Evolutionary conservation across 768 basidiomycete genomes (phyloP).

Genomic region (Lactarius deliciosus): DNA sequence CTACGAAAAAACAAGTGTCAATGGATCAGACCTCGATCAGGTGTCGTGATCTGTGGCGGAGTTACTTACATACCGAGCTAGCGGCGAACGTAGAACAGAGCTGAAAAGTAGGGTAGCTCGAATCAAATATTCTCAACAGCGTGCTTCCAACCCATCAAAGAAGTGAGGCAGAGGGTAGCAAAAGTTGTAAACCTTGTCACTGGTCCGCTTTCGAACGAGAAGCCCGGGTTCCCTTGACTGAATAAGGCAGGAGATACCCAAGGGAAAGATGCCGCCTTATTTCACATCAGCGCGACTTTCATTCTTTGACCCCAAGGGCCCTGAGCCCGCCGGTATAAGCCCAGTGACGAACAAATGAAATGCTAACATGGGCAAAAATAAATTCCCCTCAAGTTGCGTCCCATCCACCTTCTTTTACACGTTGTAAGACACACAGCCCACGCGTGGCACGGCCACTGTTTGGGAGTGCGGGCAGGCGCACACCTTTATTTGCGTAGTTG

Average conservation of each 20-base stretch:
- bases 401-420: slow-evolving; percentile 10
- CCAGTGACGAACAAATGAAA: slow-evolving; percentile 7
- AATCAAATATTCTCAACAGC: background rate
- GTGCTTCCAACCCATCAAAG: slow-evolving; percentile 5
- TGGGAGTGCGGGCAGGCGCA: slow-evolving; percentile 19
- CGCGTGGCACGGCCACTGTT: slow-evolving; percentile 27
- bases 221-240: slow-evolving; percentile 21
- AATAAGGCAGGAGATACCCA: slow-evolving; percentile 21
- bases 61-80: slow-evolving; percentile 14
- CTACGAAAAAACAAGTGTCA: slow-evolving; percentile 1
- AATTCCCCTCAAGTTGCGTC: background rate
- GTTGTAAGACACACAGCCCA: slow-evolving; percentile 23
- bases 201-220: slow-evolving; percentile 25
- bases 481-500: slow-evolving; percentile 27
- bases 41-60: slow-evolving; percentile 22
- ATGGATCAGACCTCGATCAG: slow-evolving; percentile 10
- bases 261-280: slow-evolving; percentile 11
- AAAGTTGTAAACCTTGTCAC: slow-evolving; percentile 17
- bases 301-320: slow-evolving; percentile 20
- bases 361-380: background rate
- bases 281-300: slow-evolving; percentile 26
- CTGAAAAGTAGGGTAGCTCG: slow-evolving; percentile 15
- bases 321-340: slow-evolving; percentile 7
- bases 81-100: background rate
- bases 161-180: slow-evolving; percentile 10